Evolutionary conservation across 129 eudicot genomes (phyloP).

Genomic region (Flaveria brownii): DNA sequence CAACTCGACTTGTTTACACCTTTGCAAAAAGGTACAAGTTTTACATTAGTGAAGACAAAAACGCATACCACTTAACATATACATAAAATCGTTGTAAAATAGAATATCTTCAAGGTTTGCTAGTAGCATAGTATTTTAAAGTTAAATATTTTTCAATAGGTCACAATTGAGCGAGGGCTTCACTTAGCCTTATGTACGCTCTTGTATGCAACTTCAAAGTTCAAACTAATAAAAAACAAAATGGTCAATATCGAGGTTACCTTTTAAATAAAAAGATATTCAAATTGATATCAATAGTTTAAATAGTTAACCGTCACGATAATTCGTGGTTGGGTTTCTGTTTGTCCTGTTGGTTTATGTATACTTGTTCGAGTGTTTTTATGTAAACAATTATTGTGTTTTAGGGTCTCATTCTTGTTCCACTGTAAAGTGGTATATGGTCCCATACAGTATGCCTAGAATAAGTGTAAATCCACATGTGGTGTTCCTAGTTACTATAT

Average conservation of each 20-base stretch:
- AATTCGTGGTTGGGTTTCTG: background rate
- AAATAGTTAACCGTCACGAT: background rate
- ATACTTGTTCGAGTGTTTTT: background rate
- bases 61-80: too few relatives aligned
- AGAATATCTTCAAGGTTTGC: too few relatives aligned
- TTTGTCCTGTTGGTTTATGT: background rate
- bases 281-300: background rate
- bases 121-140: too few relatives aligned
- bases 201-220: background rate
- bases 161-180: too few relatives aligned
- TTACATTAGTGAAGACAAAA: too few relatives aligned
- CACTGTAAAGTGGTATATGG: conserved; percentile 33
- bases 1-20: too few relatives aligned
- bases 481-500: conserved; percentile 38
- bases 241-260: background rate
- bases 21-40: too few relatives aligned
- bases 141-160: too few relatives aligned
- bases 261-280: too few relatives aligned
- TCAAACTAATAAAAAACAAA: background rate
- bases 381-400: conserved; percentile 30
- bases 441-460: conserved; percentile 24
- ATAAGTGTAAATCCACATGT: conserved; percentile 38
- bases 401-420: conserved; percentile 36
- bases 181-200: background rate
- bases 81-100: too few relatives aligned